Percentiles rank a stretch among this genome's conserved stretches.
Conservation (phyloP, 2,329 filamentous ascomycete genomes). For the Fulvia fulva region DNA sequence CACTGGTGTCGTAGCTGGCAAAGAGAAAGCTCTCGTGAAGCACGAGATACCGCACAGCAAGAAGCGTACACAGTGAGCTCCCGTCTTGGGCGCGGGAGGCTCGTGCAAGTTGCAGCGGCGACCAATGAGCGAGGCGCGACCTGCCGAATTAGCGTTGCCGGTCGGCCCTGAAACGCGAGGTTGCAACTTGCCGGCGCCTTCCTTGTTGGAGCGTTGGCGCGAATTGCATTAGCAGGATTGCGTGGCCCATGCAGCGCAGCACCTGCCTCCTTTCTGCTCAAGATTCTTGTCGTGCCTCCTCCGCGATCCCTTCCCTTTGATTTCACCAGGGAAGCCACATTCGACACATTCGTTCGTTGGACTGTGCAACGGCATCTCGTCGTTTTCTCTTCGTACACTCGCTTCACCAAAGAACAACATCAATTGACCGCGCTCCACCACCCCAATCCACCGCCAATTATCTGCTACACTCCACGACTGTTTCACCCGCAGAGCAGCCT, state of each 20-base stretch:
- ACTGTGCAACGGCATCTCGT: conserved; percentile 1
- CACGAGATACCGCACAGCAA: not conserved
- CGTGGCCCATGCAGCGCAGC: conserved; percentile 3
- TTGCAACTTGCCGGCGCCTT: conserved; percentile 1
- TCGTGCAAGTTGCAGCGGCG: not conserved
- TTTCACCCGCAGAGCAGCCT: conserved; percentile 10
- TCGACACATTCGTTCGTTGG: conserved; percentile 8
- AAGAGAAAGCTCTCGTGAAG: not conserved
- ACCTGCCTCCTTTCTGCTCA: conserved; percentile 10
- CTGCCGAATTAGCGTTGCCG: not conserved
- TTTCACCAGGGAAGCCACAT: conserved; percentile 7
- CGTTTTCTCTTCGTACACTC: conserved; percentile 12
- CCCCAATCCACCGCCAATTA: not conserved
- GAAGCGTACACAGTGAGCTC: not conserved
- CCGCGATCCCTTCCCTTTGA: not conserved
- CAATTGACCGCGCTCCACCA: conserved; percentile 2
- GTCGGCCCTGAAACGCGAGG: conserved; percentile 3
- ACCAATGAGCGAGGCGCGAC: not conserved
- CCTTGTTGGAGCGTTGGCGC: conserved; percentile 1
- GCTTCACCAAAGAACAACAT: conserved; percentile 2
- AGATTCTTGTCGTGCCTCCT: conserved; percentile 10
- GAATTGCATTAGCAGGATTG: conserved; percentile 5
- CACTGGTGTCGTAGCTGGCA: not conserved
- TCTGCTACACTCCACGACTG: conserved; percentile 1
- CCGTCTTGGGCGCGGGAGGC: not conserved